A percentile compares a stretch with the other conserved stretches of the same genome.
These are phyloP conservation scores for Aspergillus felis DNA, from an alignment of 2,329 filamentous ascomycete species.

Conservation along the genomic window DNA sequence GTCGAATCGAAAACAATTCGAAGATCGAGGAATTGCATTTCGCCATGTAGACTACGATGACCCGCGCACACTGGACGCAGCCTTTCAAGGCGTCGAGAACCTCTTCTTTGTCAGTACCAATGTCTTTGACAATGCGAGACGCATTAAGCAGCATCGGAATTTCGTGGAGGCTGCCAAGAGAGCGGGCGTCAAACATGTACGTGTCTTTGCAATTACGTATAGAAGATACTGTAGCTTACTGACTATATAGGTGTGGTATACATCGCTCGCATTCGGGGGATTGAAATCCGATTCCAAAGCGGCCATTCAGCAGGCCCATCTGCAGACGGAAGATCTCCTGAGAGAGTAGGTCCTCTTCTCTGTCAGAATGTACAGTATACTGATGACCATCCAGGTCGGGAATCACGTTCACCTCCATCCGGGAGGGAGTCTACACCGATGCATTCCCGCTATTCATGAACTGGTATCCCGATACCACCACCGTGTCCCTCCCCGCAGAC, in stretches of 20 bases:
- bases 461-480: constrained; percentile 34
- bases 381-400: constrained; percentile 23
- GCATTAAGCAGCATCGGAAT: constrained; percentile 45
- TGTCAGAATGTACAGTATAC: too few species aligned
- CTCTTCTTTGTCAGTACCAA: constrained; percentile 57
- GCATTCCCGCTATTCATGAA: constrained; percentile 57
- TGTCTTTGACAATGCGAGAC: constrained; percentile 46
- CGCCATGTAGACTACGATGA: constrained; percentile 53
- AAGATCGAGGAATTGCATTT: constrained; percentile 46
- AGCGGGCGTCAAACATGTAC: constrained; percentile 50
- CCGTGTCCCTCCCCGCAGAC: constrained; percentile 35
- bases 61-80: constrained; percentile 42
- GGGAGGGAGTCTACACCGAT: constrained; percentile 59
- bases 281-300: constrained; percentile 38
- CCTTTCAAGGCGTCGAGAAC: constrained; percentile 50
- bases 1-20: constrained; percentile 37
- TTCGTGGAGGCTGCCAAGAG: constrained; percentile 53
- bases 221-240: background rate
- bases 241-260: constrained; percentile 50
- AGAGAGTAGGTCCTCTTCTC: constrained; percentile 19
- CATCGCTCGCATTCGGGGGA: constrained; percentile 56
- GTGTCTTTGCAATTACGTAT: background rate
- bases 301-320: constrained; percentile 57
- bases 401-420: constrained; percentile 51
- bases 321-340: constrained; percentile 55